Base-by-base conservation (phyloP, 768 basidiomycete species). In the Xerocomus brunneocitrinus region DNA sequence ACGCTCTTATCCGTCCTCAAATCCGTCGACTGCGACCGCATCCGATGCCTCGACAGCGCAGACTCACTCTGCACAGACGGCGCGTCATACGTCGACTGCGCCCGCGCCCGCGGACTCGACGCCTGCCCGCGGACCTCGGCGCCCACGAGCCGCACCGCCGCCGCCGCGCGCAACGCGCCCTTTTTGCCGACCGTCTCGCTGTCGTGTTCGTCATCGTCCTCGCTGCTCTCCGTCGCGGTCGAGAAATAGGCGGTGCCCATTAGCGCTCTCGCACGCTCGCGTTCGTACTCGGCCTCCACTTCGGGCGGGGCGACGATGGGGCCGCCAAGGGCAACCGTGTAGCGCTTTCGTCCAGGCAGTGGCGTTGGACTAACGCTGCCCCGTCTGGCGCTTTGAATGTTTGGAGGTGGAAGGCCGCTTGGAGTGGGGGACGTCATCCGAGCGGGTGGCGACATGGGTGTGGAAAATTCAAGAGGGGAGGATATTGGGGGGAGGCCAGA, bases 261-360 rank as follows among this genome's bases (percentile, higher is more conserved):
- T 27, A 69, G 52, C 8, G 60, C 58, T 50, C 28, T 62, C 14
- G 56, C 43, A 13, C 47, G 27, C 49, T 72, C 71, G 0, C 64
- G 69, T 30, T 69, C 64, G 47, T 65, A 63, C 4, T 67, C 71
- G 8, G 61, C 57, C 34, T 59, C 68, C 49, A 58, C 58, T 45
- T 59, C 71, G 28, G 58, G 64, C 54, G 60, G 67, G 35, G 62
- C 72, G 57, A 81, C 77, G 54, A 89, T 82, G 0, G 88, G 85
- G 3, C 81, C 85, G 9, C 89, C 89, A 0, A 93, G 77, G 0
- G 91, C 90, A 31, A 92, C 90, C 0, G 91, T 92, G 64, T 93
- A 92, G 36, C 91, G 78, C 62, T 93, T 93, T 55, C 90, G 60
- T 19, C 54, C 73, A 2, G 76, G 70, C 0, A 80, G 71, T 2